Base-by-base conservation (phyloP, 2,329 filamentous ascomycete species). In the Fonsecaea pedrosoi region DNA sequence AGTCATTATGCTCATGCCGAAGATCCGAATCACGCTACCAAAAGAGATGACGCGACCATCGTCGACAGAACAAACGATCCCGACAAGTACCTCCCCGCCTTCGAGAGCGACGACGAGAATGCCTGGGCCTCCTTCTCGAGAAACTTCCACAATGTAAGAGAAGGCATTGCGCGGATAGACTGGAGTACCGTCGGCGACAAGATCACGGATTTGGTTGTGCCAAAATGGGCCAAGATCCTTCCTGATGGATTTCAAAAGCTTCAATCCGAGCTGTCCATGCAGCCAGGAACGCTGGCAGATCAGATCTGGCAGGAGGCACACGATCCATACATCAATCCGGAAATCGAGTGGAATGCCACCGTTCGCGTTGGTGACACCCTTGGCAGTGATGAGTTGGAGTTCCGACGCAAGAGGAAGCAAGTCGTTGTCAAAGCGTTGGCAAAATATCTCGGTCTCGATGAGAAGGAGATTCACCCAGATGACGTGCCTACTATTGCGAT, bases 251-350 rank as follows among this genome's bases (percentile, higher is more conserved):
- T 96, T 63, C 85, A 87, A 67, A 97, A 97, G 77, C 85, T 98
- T 38, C 93, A 97, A 76, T 87, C 87, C 25, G 94, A 98, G 79
- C 83, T 97, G 15, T 95, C 92, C 38, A 90, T 95, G 87, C 87
- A 90, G 0, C 91, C 92, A 0, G 94, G 93, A 1, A 96, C 93
- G 0, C 82, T 99, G 50, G 92, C 94, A 12, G 90, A 96, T 75
- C 92, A 97, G 72, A 95, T 99, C 66, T 98, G 95, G 95, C 83
- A 85, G 70, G 94, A 98, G 74, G 92, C 95, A 0, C 91, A 93
- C 65, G 92, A 98, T 75, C 88, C 93, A 0, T 83, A 87, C 56
- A 83, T 91, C 69, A 92, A 98, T 73, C 94, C 94, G 0, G 95
- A 99, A 76, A 96, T 98, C 65, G 82, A 87, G 37, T 92, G 90